These are phyloP conservation scores for Uronychia setigera DNA, from an alignment of 73 alveolate species.

Conservation along the genomic window DNA sequence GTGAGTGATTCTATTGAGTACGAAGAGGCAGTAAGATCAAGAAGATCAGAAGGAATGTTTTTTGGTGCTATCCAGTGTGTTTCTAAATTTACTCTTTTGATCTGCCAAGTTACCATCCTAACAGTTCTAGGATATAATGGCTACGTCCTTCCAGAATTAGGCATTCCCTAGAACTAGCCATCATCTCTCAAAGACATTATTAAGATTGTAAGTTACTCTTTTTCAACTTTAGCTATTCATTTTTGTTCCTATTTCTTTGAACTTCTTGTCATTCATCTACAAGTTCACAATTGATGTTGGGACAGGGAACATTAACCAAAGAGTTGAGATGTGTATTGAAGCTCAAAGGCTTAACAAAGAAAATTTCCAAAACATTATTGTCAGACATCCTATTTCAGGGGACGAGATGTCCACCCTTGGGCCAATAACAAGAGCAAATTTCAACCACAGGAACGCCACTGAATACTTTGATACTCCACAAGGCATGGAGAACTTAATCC, in stretches of 20 bases:
- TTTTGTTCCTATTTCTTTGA: neutral
- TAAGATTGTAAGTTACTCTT: neutral
- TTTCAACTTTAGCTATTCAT: neutral
- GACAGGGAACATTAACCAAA: neutral
- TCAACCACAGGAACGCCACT: neutral
- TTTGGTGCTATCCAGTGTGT: neutral
- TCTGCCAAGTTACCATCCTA: neutral
- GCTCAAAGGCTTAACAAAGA: neutral
- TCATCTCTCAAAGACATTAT: neutral
- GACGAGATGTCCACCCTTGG: neutral
- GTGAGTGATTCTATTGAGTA: neutral
- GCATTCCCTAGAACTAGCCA: neutral
- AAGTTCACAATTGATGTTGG: neutral
- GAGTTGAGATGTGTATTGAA: neutral
- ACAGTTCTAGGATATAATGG: neutral
- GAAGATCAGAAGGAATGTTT: neutral
- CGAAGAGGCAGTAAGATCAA: neutral
- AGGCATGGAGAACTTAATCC: neutral
- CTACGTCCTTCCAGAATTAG: neutral
- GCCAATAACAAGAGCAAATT: neutral
- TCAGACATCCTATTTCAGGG: neutral
- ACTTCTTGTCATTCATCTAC: neutral
- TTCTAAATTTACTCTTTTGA: neutral
- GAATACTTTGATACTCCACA: neutral
- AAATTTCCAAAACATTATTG: neutral